phyloP scores from a whole-genome alignment of 257 asterid genomes.

The Capsicum chinense region DNA sequence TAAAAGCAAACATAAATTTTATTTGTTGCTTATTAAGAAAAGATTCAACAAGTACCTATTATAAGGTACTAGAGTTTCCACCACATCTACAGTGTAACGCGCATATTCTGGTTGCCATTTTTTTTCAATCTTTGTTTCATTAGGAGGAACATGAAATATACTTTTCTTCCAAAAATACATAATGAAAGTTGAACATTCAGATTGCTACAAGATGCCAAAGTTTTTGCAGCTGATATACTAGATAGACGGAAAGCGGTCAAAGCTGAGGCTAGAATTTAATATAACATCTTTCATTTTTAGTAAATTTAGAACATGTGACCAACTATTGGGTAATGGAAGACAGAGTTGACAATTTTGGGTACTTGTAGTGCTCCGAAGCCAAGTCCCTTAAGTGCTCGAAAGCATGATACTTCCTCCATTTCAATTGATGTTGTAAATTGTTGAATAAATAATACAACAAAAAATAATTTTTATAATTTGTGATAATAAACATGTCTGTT shows the following conservation, averaged over 20 bases:
- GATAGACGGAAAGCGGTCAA: conserved; percentile 10
- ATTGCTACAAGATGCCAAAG: no score
- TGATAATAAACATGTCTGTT: no score
- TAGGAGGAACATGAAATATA: background rate
- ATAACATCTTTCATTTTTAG: background rate
- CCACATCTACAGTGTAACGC: background rate
- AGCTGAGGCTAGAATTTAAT: background rate
- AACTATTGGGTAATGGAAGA: background rate
- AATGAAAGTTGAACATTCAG: background rate
- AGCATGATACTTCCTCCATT: no score
- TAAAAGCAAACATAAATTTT: conserved; percentile 26
- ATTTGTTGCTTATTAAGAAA: background rate
- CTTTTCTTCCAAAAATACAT: background rate
- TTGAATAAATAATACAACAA: no score
- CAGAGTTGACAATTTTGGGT: background rate
- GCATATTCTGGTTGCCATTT: background rate
- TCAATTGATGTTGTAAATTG: no score
- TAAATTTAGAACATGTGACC: background rate
- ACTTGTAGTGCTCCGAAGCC: conserved; percentile 10
- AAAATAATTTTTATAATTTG: no score
- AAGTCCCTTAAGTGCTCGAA: background rate
- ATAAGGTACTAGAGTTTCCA: conserved; percentile 8
- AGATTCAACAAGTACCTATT: background rate
- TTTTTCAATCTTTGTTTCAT: background rate
- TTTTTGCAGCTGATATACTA: no score